phyloP scores from a whole-genome alignment of 2,329 filamentous ascomycete species.

The Pezicula radicicola region DNA sequence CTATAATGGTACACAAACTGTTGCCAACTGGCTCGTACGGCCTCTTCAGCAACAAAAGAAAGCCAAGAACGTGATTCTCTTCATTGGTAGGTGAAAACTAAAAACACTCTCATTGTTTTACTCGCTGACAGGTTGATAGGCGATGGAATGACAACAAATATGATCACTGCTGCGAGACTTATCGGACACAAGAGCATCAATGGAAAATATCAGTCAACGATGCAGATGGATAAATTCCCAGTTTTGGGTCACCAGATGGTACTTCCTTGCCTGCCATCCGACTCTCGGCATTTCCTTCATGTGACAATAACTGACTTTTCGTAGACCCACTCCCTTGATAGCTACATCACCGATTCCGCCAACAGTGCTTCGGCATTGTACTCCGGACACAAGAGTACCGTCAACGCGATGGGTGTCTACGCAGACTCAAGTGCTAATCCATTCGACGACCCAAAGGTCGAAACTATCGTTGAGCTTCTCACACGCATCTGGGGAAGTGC shows the following conservation, averaged over 20 bases:
- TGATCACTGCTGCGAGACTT: constrained; percentile 77
- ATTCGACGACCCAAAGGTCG: constrained; percentile 84
- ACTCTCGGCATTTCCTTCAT: neutral
- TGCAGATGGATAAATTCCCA: constrained; percentile 81
- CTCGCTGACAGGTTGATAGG: constrained; percentile 15
- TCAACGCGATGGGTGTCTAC: constrained; percentile 78
- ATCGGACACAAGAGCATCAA: constrained; percentile 82
- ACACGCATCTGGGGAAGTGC: constrained; percentile 62
- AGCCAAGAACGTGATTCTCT: constrained; percentile 83
- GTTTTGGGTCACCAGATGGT: constrained; percentile 82
- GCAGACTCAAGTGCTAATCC: constrained; percentile 69
- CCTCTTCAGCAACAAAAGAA: constrained; percentile 66
- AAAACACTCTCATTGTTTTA: too few relatives aligned
- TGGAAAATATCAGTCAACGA: constrained; percentile 73
- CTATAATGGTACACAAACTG: constrained; percentile 68
- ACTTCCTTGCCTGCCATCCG: constrained; percentile 1
- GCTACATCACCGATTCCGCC: constrained; percentile 82
- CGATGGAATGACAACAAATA: constrained; percentile 70
- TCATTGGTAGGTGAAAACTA: constrained; percentile 56
- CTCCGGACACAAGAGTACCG: constrained; percentile 78
- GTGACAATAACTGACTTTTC: constrained; percentile 3
- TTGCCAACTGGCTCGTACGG: constrained; percentile 74
- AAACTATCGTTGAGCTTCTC: constrained; percentile 78
- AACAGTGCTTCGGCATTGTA: constrained; percentile 82
- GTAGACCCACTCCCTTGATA: constrained; percentile 76